These are phyloP conservation scores for Crithidia bombi DNA, from an alignment of 208 protist genomes.

Conservation along the genomic window DNA sequence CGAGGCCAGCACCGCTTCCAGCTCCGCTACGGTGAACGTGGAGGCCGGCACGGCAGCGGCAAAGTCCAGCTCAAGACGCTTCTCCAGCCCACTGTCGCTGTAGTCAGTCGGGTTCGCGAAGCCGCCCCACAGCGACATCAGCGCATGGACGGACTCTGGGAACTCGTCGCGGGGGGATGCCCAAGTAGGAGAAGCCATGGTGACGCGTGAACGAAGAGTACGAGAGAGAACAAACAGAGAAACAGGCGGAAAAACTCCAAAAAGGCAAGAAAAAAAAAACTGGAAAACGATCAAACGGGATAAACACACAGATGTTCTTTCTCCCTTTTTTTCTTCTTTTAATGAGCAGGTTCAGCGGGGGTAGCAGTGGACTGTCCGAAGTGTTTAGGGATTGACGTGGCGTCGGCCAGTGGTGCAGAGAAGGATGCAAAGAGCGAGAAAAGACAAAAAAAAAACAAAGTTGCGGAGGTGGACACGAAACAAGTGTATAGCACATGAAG, in stretches of 20 bases:
- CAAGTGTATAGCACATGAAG: too few relatives aligned
- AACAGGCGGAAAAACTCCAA: neutral
- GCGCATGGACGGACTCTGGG: constrained; percentile 76
- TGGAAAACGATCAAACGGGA: too few relatives aligned
- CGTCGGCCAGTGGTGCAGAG: neutral
- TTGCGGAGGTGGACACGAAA: neutral
- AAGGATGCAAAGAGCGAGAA: neutral
- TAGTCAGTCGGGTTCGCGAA: constrained; percentile 55
- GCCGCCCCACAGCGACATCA: constrained; percentile 89
- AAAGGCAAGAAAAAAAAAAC: constrained; percentile 11
- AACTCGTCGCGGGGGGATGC: constrained; percentile 60
- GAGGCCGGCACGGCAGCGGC: constrained; percentile 18
- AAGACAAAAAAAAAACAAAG: neutral
- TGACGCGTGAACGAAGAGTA: neutral
- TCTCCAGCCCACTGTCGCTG: constrained; percentile 77
- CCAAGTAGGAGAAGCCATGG: constrained; percentile 44
- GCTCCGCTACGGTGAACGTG: constrained; percentile 39
- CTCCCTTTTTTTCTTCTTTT: too few relatives aligned
- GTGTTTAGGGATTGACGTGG: too few relatives aligned
- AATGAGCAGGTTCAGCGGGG: too few relatives aligned
- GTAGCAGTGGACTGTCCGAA: too few relatives aligned
- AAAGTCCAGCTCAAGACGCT: constrained; percentile 89
- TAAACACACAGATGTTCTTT: too few relatives aligned
- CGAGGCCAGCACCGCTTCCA: constrained; percentile 44
- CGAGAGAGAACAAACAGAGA: constrained; percentile 17